Base-by-base conservation (phyloP, 495 filamentous ascomycete species). In the Penicillium angulare region DNA sequence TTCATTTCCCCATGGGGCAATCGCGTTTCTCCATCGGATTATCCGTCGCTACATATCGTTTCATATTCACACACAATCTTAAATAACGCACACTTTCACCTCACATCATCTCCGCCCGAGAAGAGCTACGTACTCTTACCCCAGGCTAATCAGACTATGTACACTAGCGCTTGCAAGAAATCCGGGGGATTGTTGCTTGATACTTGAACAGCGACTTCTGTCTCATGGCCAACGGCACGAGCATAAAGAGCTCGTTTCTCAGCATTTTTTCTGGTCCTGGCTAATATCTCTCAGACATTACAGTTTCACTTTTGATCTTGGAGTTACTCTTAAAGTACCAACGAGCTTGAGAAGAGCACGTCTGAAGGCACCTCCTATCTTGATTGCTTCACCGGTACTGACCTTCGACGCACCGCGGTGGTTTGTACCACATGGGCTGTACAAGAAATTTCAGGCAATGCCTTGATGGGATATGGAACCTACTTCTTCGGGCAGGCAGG, bases 251-350 rank as follows among this genome's bases (percentile, higher is more conserved):
- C 8, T n/a, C n/a, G n/a, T n/a, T n/a, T n/a, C n/a, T n/a, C n/a
- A n/a, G n/a, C n/a, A n/a, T n/a, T n/a, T n/a, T n/a, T n/a, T n/a
- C n/a, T n/a, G n/a, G n/a, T n/a, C n/a, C n/a, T n/a, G n/a, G n/a
- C n/a, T n/a, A n/a, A n/a, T n/a, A n/a, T n/a, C n/a, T n/a, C n/a
- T n/a, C n/a, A n/a, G n/a, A n/a, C n/a, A n/a, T n/a, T n/a, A n/a
- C n/a, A n/a, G n/a, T n/a, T n/a, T n/a, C n/a, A n/a, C n/a, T n/a
- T n/a, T n/a, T n/a, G n/a, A n/a, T n/a, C n/a, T n/a, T n/a, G n/a
- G n/a, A n/a, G n/a, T n/a, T n/a, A n/a, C n/a, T n/a, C n/a, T 81
- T 80, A 85, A 8, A 85, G 87, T 54, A 90, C 87, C 21, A 86
- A 84, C 12, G 83, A 82, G 1, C 69, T 90, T 5, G 88, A 92